Evolutionary conservation across 345 rosid species (phyloP).

Genomic region (Gossypium bickii): DNA sequence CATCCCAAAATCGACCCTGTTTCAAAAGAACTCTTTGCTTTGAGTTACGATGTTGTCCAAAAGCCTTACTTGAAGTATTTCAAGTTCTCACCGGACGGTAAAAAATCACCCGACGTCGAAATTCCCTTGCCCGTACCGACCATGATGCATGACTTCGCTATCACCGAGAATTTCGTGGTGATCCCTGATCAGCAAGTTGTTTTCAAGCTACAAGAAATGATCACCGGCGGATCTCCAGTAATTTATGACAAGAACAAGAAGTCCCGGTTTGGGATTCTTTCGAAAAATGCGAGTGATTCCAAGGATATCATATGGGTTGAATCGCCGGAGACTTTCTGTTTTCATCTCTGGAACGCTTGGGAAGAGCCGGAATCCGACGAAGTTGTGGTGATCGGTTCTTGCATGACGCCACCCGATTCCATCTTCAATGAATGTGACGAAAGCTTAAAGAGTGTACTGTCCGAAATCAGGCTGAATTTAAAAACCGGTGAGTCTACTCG

Average conservation of each 20-base stretch:
- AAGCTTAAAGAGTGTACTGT: constrained; percentile 62
- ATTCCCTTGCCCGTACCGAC: constrained; percentile 66
- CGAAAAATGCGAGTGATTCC: constrained; percentile 47
- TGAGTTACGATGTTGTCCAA: constrained; percentile 76
- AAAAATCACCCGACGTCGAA: constrained; percentile 76
- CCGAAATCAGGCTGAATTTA: constrained; percentile 78
- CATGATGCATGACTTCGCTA: constrained; percentile 95
- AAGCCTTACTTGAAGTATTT: constrained; percentile 85
- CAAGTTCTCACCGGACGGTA: constrained; percentile 51
- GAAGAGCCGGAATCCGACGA: constrained; percentile 79
- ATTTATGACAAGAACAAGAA: constrained; percentile 69
- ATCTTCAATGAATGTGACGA: constrained; percentile 91
- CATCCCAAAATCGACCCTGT: constrained; percentile 83
- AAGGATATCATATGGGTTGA: constrained; percentile 73
- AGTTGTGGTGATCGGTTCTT: constrained; percentile 86
- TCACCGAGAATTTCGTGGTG: constrained; percentile 75
- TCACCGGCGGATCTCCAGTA: constrained; percentile 85
- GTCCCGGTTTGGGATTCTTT: constrained; percentile 69
- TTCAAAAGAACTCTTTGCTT: constrained; percentile 65
- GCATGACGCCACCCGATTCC: constrained; percentile 98
- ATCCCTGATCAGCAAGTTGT: constrained; percentile 95
- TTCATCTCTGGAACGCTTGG: constrained; percentile 98
- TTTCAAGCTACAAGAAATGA: constrained; percentile 77
- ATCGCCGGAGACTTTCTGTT: constrained; percentile 77
- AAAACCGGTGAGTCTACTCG: constrained; percentile 78